Evolutionary conservation across 2,329 filamentous ascomycete species (phyloP).

Genomic region (Alternaria sp.): DNA sequence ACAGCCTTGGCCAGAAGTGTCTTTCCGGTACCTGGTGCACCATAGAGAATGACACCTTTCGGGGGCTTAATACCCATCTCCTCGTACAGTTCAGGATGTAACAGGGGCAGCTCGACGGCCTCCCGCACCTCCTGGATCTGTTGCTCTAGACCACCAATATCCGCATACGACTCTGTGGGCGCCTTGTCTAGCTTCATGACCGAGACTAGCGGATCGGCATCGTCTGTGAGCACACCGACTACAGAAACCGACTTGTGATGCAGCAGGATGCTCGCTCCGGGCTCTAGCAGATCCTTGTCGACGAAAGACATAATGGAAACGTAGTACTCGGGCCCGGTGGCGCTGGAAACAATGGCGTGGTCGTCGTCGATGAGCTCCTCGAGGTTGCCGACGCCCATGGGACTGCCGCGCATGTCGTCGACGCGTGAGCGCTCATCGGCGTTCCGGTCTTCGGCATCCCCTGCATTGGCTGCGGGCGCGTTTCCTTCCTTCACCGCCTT

Average conservation of each 20-base stretch:
- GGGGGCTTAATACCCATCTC: conserved; percentile 99
- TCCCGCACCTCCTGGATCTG: conserved; percentile 99
- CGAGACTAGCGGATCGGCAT: conserved; percentile 91
- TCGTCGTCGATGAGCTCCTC: conserved; percentile 99
- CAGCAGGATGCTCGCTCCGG: conserved; percentile 90
- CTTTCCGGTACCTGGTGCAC: conserved; percentile 95
- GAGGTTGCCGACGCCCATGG: conserved; percentile 96
- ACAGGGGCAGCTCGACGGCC: conserved; percentile 90
- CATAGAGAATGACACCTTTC: conserved; percentile 98
- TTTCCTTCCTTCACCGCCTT: conserved; percentile 68
- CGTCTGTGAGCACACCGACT: conserved; percentile 94
- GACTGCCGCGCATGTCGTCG: conserved; percentile 97
- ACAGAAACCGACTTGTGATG: conserved; percentile 99
- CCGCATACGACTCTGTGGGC: conserved; percentile 95
- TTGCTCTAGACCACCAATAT: conserved; percentile 92
- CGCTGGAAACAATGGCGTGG: conserved; percentile 97
- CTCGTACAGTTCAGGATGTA: conserved; percentile 97
- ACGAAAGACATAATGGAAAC: conserved; percentile 99
- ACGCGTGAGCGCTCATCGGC: conserved; percentile 94
- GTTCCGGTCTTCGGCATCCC: conserved; percentile 81
- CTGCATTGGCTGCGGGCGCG: conserved; percentile 61
- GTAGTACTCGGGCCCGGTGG: conserved; percentile 97
- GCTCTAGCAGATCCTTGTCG: conserved; percentile 96
- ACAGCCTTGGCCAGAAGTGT: conserved; percentile 95
- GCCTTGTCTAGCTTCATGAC: conserved; percentile 99